Evolutionary conservation across 495 filamentous ascomycete species (phyloP), one percentile per base, ranked within the genome.

Genomic region (Pyronema omphalodes): DNA sequence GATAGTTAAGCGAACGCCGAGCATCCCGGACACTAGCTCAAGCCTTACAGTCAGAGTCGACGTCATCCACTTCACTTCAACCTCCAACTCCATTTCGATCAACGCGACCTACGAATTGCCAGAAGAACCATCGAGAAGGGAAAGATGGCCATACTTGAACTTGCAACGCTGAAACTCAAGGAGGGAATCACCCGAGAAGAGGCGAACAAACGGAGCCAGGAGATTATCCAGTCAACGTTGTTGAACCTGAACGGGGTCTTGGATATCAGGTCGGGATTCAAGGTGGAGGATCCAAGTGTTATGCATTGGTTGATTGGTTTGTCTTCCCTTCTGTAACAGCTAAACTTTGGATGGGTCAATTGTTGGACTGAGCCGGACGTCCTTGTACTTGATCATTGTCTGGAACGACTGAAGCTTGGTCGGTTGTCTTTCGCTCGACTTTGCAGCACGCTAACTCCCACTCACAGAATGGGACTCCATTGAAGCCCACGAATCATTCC

Each of bases 251-350:
- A n/a, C 1, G 44, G 44, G 11, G 3, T 47, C 9, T 19, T 15
- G 12, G n/a, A 7, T 1, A n/a, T 47, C 2, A n/a, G 3, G 12
- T 59, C 44, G 43, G 60, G 60, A 12, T 63, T 44, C 48, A 44
- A 59, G n/a, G 1, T 56, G 43, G 60, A 63, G 44, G 53, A 63
- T 37, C 36, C 45, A 14, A 56, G 6, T n/a, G 19, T 44, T 9
- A 40, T 59, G 11, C 44, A 62, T 15, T 63, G 56, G 60, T 36
- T 41, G 14, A 33, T 63, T 34, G 37, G 60, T 63, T 54, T 23
- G 34, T 54, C 36, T 36, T 11, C 19, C 7, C 47, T 40, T n/a
- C 7, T 3, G 8, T 29, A 5, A 5, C 5, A 5, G 23, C 23
- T 2, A 5, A 29, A 5, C 23, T 29, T n/a, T n/a, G 23, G 23